phyloP scores from a whole-genome alignment of 352 stramenopile species.

The Phytophthora pinifolia region DNA sequence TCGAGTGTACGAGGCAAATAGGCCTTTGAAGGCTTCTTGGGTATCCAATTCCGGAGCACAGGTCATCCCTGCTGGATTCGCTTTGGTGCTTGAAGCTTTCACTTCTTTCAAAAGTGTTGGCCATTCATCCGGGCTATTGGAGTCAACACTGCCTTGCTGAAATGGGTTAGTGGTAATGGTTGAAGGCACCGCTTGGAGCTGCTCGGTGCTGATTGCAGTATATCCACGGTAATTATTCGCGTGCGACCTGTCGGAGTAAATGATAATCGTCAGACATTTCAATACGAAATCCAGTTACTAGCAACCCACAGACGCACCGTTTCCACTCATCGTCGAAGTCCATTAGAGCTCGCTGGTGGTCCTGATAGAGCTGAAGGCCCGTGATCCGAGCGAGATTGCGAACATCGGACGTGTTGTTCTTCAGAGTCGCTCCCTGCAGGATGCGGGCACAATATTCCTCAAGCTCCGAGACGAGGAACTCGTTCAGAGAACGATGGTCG shows the following conservation, averaged over 20 bases:
- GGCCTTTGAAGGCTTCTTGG: conserved; percentile 3
- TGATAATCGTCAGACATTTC: conserved; percentile 3
- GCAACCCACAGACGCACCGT: conserved; percentile 27
- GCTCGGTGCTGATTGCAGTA: conserved; percentile 1
- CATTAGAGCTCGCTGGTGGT: conserved; percentile 47
- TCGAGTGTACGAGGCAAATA: conserved; percentile 30
- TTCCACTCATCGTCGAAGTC: conserved; percentile 59
- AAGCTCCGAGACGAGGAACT: conserved; percentile 52
- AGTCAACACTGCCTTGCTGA: conserved; percentile 10
- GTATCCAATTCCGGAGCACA: conserved; percentile 4
- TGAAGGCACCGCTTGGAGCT: conserved; percentile 4
- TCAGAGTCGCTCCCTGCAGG: conserved; percentile 11
- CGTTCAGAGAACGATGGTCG: conserved; percentile 46
- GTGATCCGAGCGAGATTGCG: conserved; percentile 38
- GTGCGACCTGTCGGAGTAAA: conserved; percentile 26
- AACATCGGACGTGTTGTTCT: conserved; percentile 14
- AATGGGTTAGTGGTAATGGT: conserved; percentile 31
- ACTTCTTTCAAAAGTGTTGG: conserved; percentile 24
- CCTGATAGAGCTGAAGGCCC: conserved; percentile 44
- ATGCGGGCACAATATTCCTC: conserved; percentile 44
- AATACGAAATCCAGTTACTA: neutral
- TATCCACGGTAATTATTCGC: conserved; percentile 20
- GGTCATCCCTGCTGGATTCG: conserved; percentile 1
- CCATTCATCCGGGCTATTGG: conserved; percentile 16
- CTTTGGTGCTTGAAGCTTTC: conserved; percentile 27